phyloP scores from a whole-genome alignment of 2,329 filamentous ascomycete species.

The Ramichloridium luteum region DNA sequence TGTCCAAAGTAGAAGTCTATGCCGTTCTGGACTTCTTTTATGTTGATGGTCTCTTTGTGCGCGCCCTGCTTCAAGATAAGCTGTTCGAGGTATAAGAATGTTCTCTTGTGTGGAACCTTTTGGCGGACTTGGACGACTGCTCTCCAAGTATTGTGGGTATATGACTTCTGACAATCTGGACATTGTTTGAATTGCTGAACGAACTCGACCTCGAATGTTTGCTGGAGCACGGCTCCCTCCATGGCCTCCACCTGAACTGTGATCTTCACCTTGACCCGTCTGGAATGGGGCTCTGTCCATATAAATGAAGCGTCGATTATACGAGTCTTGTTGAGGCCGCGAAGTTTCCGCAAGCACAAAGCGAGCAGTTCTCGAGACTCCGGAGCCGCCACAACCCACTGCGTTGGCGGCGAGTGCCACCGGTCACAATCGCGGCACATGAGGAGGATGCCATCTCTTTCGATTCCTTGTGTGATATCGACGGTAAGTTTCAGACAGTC shows the following conservation, averaged over 20 bases:
- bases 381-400: constrained; percentile 72
- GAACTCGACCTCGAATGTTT: constrained; percentile 90
- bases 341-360: constrained; percentile 76
- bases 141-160: constrained; percentile 91
- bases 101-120: constrained; percentile 91
- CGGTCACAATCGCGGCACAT: constrained; percentile 90
- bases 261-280: constrained; percentile 85
- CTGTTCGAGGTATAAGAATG: constrained; percentile 76
- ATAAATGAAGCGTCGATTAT: constrained; percentile 95
- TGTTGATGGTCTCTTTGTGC: constrained; percentile 89
- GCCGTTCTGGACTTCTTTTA: constrained; percentile 91
- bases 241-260: constrained; percentile 69
- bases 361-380: constrained; percentile 90
- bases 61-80: constrained; percentile 89
- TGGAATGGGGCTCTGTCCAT: constrained; percentile 96
- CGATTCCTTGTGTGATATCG: constrained; percentile 85
- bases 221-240: constrained; percentile 64
- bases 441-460: constrained; percentile 78
- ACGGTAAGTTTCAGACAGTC: constrained; percentile 92
- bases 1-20: constrained; percentile 91
- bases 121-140: constrained; percentile 90
- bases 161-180: constrained; percentile 88
- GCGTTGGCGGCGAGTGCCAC: constrained; percentile 76
- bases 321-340: constrained; percentile 75
- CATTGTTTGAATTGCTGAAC: constrained; percentile 87